Base-by-base conservation (phyloP, 352 stramenopile genomes). In the Phytophthora niederhauseri region DNA sequence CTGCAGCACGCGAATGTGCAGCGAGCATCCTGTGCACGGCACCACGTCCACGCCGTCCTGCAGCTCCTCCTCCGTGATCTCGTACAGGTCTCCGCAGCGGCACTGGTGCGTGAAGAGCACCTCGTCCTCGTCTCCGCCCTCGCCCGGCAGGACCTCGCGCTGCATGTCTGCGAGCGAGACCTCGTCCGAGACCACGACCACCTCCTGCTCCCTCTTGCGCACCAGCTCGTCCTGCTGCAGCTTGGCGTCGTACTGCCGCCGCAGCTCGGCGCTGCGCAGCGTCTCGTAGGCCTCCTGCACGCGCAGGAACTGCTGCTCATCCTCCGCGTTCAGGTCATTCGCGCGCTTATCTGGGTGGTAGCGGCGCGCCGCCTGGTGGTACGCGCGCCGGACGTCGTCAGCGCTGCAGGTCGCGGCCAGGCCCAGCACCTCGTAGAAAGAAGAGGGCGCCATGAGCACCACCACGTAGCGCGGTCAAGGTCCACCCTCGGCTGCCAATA, bases 21-120 rank as follows among this genome's bases (percentile, higher is more conserved):
- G 67, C 28, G 88, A 95, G 73, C 88, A 95, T 28, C 88, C 88
- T 31, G 84, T 87, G 72, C 88, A 95, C 0, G 88, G 83, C 19
- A 93, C 83, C 7, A 94, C 74, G 55, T 93, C 74, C 41, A 90
- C 76, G 20, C 78, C 80, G 30, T 93, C 86, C 6, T 80, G 36
- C 28, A 95, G 67, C 49, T 95, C 85, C 2, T 83, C 75, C 20
- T 85, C 57, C 0, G 70, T 80, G 34, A 95, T 75, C 73, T 94
- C 82, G 66, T 93, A 95, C 41, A 69, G 48, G 55, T 93, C 88
- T 38, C 88, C 85, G 45, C 88, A 95, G 60, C 88, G 84, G 26
- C 88, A 95, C 41, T 65, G 54, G 57, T 89, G 76, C 11, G 84
- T 79, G 49, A 85, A 90, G 24, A 90, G 53, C 50, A 90, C 76